Conservation (phyloP, 805 yeast genomes). For the Candida succiphila region DNA sequence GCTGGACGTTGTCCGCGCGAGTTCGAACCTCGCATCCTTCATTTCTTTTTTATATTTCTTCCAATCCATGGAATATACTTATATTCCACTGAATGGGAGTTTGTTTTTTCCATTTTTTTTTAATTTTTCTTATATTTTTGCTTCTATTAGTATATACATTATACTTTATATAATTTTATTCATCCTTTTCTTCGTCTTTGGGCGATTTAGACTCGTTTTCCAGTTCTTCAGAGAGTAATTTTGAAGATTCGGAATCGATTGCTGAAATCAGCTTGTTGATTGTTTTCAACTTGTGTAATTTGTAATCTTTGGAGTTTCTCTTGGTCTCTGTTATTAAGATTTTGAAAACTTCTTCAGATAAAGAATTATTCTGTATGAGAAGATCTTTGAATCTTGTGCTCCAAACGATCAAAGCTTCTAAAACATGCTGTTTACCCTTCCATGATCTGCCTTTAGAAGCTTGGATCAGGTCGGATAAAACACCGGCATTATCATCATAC, state of each 20-base stretch:
- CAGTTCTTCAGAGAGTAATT: constrained; percentile 26
- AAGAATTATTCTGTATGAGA: constrained; percentile 10
- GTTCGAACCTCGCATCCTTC: too few relatives aligned
- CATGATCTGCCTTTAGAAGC: constrained; percentile 75
- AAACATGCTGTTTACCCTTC: constrained; percentile 75
- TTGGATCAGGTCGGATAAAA: constrained; percentile 45
- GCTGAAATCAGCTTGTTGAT: constrained; percentile 39
- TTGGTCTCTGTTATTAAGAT: constrained; percentile 50
- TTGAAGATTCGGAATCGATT: constrained; percentile 22
- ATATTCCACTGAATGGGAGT: too few relatives aligned
- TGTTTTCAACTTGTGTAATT: constrained; percentile 47
- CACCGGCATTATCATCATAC: too few relatives aligned
- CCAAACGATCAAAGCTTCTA: constrained; percentile 59
- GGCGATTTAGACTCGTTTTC: constrained; percentile 23
- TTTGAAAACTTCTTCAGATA: constrained; percentile 29
- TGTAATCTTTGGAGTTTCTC: constrained; percentile 48
- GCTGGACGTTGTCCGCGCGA: too few relatives aligned
- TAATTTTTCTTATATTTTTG: background rate
- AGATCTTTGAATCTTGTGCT: constrained; percentile 33
- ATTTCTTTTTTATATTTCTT: too few relatives aligned
- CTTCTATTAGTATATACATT: background rate
- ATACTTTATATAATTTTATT: constrained; percentile 13
- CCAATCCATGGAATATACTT: too few relatives aligned
- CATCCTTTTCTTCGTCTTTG: constrained; percentile 22
- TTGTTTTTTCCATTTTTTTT: too few relatives aligned